Base-by-base conservation (phyloP, 208 protist species). In the Trypanosoma boissoni region DNA sequence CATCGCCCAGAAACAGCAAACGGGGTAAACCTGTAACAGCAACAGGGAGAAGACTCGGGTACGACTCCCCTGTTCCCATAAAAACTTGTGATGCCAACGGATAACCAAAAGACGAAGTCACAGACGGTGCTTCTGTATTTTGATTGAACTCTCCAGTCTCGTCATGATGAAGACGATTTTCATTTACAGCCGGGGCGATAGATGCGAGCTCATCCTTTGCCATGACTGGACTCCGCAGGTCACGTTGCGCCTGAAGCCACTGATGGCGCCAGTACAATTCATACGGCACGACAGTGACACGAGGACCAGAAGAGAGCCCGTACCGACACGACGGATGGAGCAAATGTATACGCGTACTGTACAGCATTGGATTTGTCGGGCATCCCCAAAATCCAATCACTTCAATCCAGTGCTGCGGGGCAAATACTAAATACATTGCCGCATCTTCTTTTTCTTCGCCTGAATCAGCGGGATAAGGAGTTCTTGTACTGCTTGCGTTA, bases 341-440 rank as follows among this genome's bases (percentile, higher is more conserved):
- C 24, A 43, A 21, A 54, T 41, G 29, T 21, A 70, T 10, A 27
- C 45, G 49, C 36, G 48, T 49, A 44, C 29, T 60, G 10, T 31
- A 18, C 28, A 92, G 48, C 7, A 89, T 50, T 3, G 86, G 86
- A 41, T 87, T 93, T 57, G 59, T 74, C 32, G 52, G n/a, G 63
- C 80, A 90, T 8, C 80, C 74, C 83, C 86, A 93, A 59, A 90
- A 90, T 6, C 77, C 86, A 1, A 90, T 82, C 54, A 88, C 72
- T 50, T 93, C 86, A 24, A 90, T 69, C 83, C 86, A 93, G 60
- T 90, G 82, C 9, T 69, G 43, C 2, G 80, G 31, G 52, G 50
- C 72, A 24, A 93, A 58, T n/a, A 77, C 71, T n/a, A 92, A 27
- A 45, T 57, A 64, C 23, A 26, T 34, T 9, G 24, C 7, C 4